Base-by-base conservation (phyloP, 768 basidiomycete genomes). In the Suillus paluster region DNA sequence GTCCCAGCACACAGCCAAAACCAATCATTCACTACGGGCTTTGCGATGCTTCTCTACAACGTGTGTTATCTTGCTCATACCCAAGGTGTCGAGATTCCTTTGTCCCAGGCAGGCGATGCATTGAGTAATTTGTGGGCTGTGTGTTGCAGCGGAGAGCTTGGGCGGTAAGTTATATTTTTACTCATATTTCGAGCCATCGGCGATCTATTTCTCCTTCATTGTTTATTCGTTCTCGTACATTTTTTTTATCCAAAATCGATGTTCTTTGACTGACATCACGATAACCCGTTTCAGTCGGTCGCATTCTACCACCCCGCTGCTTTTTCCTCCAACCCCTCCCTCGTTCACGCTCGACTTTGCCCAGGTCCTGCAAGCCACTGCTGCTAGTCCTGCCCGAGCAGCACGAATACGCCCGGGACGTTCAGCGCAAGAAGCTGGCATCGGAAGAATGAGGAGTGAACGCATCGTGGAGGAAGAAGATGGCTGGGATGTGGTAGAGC, bases 21-120 rank as follows among this genome's bases (percentile, higher is more conserved):
- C 76, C 79, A 10, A 9, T 85, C 88, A 0, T 95, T 94, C 73
- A 90, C 90, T 4, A 93, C 91, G 1, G 93, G 88, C 3, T 83
- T 94, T 21, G 86, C 92, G 4, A 94, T 94, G 93, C 76, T 95
- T 2, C 74, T 93, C 3, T 94, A 92, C 76, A 85, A 94, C 70
- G 90, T 92, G 2, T 86, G 83, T 59, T 94, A 93, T 74, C 84
- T 94, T n/a, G 90, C 89, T 1, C 83, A 90, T 71, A 94, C 92
- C 12, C 93, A 94, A 68, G 83, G 78, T 59, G 85, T 92, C 39
- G 85, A 87, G 34, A 84, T 94, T 17, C 86, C 90, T 0, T 84
- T 94, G 23, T 86, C 86, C 27, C 89, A 91, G 72, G 87, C 89
- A 0, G 92, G 92, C 2, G 91, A 95, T 60, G 84, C 86, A 1